Evolutionary conservation across 306 rosid genomes (phyloP).

Genomic region (Pterocarpus santalinus): DNA sequence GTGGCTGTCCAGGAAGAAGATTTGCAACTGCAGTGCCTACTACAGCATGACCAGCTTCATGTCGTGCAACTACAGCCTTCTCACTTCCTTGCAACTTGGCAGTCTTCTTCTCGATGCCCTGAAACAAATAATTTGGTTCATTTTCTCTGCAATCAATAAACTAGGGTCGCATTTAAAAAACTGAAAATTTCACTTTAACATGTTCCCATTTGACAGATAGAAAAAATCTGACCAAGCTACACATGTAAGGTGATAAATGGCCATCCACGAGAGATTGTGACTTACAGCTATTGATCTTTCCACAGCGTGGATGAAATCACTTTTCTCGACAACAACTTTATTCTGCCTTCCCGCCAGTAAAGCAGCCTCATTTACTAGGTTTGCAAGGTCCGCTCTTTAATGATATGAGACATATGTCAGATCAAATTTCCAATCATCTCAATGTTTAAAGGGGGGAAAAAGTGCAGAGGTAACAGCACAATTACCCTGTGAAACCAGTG

Average conservation of each 20-base stretch:
- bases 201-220: neutral
- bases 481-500: conserved; percentile 98
- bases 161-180: conserved; percentile 3
- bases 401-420: conserved; percentile 34
- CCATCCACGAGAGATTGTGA: conserved; percentile 41
- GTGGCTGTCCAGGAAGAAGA: conserved; percentile 95
- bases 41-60: conserved; percentile 99
- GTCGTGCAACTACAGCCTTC: conserved; percentile 97
- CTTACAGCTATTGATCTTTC: conserved; percentile 98
- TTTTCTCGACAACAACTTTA: conserved; percentile 89
- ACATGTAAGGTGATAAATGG: conserved; percentile 7
- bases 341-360: conserved; percentile 91
- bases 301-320: conserved; percentile 94
- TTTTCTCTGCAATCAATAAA: conserved; percentile 43
- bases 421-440: conserved; percentile 25
- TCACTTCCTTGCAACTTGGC: conserved; percentile 92
- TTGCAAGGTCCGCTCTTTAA: conserved; percentile 97
- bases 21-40: conserved; percentile 97
- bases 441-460: conserved; percentile 33
- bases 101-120: conserved; percentile 99
- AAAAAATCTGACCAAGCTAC: conserved; percentile 22
- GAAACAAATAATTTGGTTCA: conserved; percentile 50
- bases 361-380: conserved; percentile 98
- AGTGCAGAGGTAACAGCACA: conserved; percentile 27
- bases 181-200: conserved; percentile 26